Conservation (phyloP, 257 asterid genomes). For the Solanum clarkiae region DNA sequence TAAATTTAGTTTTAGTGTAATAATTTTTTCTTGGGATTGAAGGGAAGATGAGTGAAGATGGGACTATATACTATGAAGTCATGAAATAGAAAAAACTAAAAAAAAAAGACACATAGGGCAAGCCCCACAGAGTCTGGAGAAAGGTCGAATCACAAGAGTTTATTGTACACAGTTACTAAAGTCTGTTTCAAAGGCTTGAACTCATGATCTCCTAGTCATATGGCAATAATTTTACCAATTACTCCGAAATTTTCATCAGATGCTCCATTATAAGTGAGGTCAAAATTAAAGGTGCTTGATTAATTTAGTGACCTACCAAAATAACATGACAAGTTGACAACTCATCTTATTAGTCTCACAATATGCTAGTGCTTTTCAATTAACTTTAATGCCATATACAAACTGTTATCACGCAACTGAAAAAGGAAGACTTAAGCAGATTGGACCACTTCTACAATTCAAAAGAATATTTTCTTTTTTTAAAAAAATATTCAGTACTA, state of each 20-base stretch:
- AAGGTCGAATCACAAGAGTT: no score
- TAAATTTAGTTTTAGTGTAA: not conserved
- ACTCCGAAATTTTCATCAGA: no score
- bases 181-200: no score
- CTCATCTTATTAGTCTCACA: not conserved
- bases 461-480: not conserved
- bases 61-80: not conserved
- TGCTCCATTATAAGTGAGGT: not conserved
- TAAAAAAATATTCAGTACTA: not conserved
- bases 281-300: not conserved
- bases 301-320: not conserved
- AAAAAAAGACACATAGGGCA: no score
- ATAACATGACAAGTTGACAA: not conserved
- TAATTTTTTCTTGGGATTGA: slow-evolving; percentile 5
- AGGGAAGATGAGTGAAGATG: slow-evolving; percentile 7
- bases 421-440: not conserved
- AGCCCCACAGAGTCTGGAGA: fast-evolving
- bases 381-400: not conserved
- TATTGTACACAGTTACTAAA: no score
- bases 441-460: not conserved
- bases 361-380: not conserved
- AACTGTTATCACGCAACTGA: slow-evolving; percentile 1
- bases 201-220: no score
- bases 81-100: not conserved
- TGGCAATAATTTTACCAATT: no score